Evolutionary conservation across 2,329 filamentous ascomycete species (phyloP).

Genomic region (Diaporthe helianthi): DNA sequence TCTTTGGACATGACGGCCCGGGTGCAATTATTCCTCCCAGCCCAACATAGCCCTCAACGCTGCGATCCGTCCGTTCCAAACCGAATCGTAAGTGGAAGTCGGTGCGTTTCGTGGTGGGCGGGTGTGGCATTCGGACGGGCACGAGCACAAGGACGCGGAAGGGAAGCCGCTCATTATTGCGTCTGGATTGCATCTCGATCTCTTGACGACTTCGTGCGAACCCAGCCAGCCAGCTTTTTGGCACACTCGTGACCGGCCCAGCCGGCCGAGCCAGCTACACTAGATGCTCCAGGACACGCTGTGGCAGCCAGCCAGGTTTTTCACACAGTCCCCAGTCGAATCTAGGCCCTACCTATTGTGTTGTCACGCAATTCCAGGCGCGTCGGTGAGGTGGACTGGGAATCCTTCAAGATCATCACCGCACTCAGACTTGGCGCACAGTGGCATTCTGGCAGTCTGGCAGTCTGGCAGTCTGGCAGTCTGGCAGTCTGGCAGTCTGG

Average conservation of each 20-base stretch:
- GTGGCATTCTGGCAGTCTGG: slow-evolving; percentile 6
- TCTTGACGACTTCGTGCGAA: neutral
- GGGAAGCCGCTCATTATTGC: neutral
- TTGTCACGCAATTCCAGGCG: slow-evolving; percentile 6
- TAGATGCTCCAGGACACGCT: neutral
- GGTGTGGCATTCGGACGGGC: neutral
- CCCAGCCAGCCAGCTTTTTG: too few species aligned
- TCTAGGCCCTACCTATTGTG: neutral
- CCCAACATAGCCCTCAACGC: neutral
- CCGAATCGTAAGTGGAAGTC: neutral
- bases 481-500: too few species aligned
- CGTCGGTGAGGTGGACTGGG: slow-evolving; percentile 19
- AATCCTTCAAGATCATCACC: slow-evolving; percentile 23
- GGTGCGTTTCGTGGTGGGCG: neutral
- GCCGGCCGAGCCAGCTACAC: slow-evolving; percentile 12
- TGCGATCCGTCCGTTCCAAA: neutral
- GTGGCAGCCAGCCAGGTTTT: neutral
- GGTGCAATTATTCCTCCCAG: neutral
- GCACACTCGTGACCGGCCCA: neutral
- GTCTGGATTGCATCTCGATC: neutral
- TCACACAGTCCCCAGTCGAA: neutral
- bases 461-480: too few species aligned
- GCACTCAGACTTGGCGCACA: slow-evolving; percentile 10
- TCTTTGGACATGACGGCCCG: too few species aligned
- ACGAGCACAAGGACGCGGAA: neutral